A percentile compares a stretch with the other conserved stretches of the same genome.
These are phyloP conservation scores for Eucalyptus pauciflora DNA, from an alignment of 345 rosid species.

Conservation along the genomic window DNA sequence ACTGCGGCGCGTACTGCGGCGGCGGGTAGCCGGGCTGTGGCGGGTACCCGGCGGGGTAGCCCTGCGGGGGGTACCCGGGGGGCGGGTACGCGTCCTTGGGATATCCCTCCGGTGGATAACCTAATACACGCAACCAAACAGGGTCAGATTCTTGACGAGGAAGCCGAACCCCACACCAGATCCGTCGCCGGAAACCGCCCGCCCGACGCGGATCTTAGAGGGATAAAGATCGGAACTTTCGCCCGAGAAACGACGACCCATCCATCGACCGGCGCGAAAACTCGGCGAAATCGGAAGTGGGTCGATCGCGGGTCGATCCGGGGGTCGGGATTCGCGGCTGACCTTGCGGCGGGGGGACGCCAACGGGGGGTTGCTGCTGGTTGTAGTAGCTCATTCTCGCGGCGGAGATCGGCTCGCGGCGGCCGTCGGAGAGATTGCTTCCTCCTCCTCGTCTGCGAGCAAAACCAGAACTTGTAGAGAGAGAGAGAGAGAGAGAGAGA, in stretches of 20 bases:
- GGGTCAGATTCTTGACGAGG: neutral
- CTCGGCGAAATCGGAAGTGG: neutral
- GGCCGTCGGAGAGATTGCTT: neutral
- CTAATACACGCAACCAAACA: conserved; percentile 12
- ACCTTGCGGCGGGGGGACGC: conserved; percentile 97
- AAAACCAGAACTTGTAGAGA: neutral
- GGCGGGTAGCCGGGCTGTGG: conserved; percentile 32
- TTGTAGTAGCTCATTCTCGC: conserved; percentile 69
- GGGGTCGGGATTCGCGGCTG: too few relatives aligned
- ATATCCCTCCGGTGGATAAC: conserved; percentile 90
- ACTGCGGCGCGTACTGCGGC: conserved; percentile 57
- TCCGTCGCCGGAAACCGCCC: neutral
- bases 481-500: neutral
- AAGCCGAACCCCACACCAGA: neutral
- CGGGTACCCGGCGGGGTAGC: conserved; percentile 39
- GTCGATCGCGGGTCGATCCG: neutral
- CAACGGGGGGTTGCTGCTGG: conserved; percentile 78
- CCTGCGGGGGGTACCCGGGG: conserved; percentile 38
- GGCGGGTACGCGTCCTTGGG: conserved; percentile 75
- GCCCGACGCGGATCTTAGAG: neutral
- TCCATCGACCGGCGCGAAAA: neutral
- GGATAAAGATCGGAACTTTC: neutral
- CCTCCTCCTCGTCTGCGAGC: neutral
- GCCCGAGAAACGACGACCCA: neutral
- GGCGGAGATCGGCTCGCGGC: neutral